Conservation (phyloP, 768 basidiomycete genomes). For the Pleurotus eryngii region DNA sequence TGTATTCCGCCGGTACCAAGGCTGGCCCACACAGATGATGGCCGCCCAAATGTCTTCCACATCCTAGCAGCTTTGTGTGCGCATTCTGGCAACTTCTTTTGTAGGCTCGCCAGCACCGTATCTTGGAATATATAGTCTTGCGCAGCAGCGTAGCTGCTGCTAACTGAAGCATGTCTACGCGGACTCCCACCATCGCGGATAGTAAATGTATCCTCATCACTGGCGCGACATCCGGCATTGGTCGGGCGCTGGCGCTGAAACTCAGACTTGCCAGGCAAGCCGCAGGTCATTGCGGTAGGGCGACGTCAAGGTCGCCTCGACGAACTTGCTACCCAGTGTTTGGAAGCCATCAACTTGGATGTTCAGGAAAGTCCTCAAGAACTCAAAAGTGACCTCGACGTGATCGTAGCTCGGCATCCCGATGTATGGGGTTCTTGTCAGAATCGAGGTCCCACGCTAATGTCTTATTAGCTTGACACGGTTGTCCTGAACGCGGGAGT, state of each 20-base stretch:
- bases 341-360: conserved; percentile 29
- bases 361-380: conserved; percentile 21
- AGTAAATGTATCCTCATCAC: conserved; percentile 22
- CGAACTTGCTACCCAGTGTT: conserved; percentile 13
- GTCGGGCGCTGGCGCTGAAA: neutral
- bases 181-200: conserved; percentile 8
- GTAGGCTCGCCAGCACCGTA: too few species aligned
- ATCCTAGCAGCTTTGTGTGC: too few species aligned
- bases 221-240: conserved; percentile 13
- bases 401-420: conserved; percentile 14
- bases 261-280: conserved; percentile 16
- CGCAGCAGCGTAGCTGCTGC: too few species aligned
- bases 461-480: conserved; percentile 43
- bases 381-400: conserved; percentile 18
- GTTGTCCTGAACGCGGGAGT: conserved; percentile 52
- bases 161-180: too few species aligned
- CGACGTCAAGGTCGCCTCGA: conserved; percentile 29
- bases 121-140: too few species aligned
- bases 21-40: too few species aligned
- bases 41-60: too few species aligned
- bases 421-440: conserved; percentile 3
- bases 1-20: too few species aligned
- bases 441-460: neutral
- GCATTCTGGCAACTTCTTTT: too few species aligned
- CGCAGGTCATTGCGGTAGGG: conserved; percentile 36